Evolutionary conservation across 2,329 filamentous ascomycete species (phyloP), one percentile per base, ranked within the genome.

Genomic region (Nigrograna mackinnonii): DNA sequence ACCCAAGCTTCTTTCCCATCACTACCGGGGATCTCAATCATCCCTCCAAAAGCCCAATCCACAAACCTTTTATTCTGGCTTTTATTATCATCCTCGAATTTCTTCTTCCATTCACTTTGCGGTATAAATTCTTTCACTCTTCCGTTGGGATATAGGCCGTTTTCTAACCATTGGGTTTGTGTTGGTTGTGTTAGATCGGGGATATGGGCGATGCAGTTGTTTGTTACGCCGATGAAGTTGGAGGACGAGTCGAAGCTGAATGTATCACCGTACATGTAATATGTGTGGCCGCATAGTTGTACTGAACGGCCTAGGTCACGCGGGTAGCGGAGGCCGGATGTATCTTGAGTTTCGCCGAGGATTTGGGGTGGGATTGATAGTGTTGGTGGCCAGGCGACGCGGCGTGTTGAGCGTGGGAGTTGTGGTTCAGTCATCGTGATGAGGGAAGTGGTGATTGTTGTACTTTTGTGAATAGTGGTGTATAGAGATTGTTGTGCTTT

Each of bases 21-120:
- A 19, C 28, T 36, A 4, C 35, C 30, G 1, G 47, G 47, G 16
- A 31, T 33, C 14, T 47, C 38, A n/a, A 50, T 40, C 17, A 47
- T n/a, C 14, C 47, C 47, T 13, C 47, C 47, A 32, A 50, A 50
- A 0, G 37, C 39, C 47, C 47, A 50, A 18, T 44, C 47, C 16
- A 50, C 47, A 12, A 44, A 37, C 18, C 47, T 37, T n/a, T 32
- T 35, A 35, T 50, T 50, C 19, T 45, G 37, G 11, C 26, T 32
- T n/a, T 26, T 35, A n/a, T 43, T 38, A 9, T 43, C 26, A n/a
- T 33, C 20, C 4, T 18, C n/a, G 19, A 41, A 47, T 11, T 24
- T 13, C 20, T 14, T 39, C 36, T 50, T 44, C 26, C 42, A 28
- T 6, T 33, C 14, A 7, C 31, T 17, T 20, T 33, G 37, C 7